These are phyloP conservation scores for Collybia sordida DNA, from an alignment of 768 basidiomycete species.

Conservation along the genomic window DNA sequence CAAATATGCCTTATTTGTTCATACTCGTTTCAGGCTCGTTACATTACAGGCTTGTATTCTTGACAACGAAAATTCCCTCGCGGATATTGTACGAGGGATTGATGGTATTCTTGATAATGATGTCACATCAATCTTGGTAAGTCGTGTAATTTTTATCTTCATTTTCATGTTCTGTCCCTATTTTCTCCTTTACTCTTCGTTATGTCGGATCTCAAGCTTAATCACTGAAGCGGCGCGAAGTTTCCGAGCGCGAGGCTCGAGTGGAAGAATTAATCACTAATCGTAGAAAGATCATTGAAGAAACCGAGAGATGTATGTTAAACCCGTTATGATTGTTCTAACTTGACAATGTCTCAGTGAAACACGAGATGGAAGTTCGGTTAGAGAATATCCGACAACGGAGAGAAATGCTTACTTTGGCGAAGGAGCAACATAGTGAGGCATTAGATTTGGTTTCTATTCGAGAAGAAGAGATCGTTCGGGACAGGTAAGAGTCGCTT, in stretches of 20 bases:
- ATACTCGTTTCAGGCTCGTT: constrained; percentile 40
- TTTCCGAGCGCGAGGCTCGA: constrained; percentile 61
- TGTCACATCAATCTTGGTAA: constrained; percentile 38
- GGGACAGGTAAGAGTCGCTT: constrained; percentile 32
- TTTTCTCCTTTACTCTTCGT: constrained; percentile 4
- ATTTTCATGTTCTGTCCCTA: constrained; percentile 7
- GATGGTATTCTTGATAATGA: constrained; percentile 48
- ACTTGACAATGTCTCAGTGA: constrained; percentile 22
- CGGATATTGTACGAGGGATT: constrained; percentile 45
- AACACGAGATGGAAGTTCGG: constrained; percentile 27
- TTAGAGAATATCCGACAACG: constrained; percentile 41
- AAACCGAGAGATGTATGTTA: constrained; percentile 46
- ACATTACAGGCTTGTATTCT: constrained; percentile 51
- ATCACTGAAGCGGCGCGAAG: constrained; percentile 59
- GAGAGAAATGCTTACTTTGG: constrained; percentile 44
- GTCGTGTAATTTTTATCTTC: constrained; percentile 16
- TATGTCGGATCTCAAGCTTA: constrained; percentile 25
- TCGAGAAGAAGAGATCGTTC: constrained; percentile 31
- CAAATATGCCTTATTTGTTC: constrained; percentile 4
- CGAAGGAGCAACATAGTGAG: constrained; percentile 35
- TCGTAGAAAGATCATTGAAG: constrained; percentile 38
- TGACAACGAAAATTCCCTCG: constrained; percentile 50
- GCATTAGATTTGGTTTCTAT: constrained; percentile 23
- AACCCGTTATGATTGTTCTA: not conserved
- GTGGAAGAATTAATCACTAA: constrained; percentile 50